phyloP scores from a whole-genome alignment of 2,329 filamentous ascomycete species.

The Sporothrix euskadiensis region DNA sequence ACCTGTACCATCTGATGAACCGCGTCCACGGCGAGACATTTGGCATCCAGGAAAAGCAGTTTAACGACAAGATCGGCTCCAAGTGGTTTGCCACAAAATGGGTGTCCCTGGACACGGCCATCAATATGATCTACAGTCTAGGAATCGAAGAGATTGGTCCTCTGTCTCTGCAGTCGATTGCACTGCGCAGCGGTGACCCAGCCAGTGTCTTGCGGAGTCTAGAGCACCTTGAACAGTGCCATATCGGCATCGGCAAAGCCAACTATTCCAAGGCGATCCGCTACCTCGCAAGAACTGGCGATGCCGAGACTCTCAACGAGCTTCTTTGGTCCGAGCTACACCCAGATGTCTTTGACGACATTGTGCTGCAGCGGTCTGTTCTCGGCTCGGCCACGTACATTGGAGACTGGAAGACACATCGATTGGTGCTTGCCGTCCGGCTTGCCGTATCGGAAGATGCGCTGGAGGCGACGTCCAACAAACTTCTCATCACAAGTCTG shows the following conservation, averaged over 20 bases:
- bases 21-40: slow-evolving; percentile 45
- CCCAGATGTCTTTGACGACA: slow-evolving; percentile 57
- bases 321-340: slow-evolving; percentile 55
- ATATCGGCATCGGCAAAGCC: slow-evolving; percentile 62
- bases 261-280: slow-evolving; percentile 66
- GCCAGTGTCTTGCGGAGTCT: slow-evolving; percentile 61
- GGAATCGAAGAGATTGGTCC: slow-evolving; percentile 73
- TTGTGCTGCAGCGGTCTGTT: slow-evolving; percentile 45
- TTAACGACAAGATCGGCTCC: slow-evolving; percentile 72
- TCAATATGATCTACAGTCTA: slow-evolving; percentile 68
- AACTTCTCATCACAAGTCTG: slow-evolving; percentile 39
- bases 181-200: slow-evolving; percentile 60
- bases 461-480: slow-evolving; percentile 39
- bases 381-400: slow-evolving; percentile 40
- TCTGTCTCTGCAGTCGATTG: slow-evolving; percentile 74
- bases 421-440: slow-evolving; percentile 50
- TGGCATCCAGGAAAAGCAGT: slow-evolving; percentile 48
- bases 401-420: slow-evolving; percentile 46
- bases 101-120: slow-evolving; percentile 69
- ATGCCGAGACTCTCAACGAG: slow-evolving; percentile 51
- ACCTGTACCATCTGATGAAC: slow-evolving; percentile 34
- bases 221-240: slow-evolving; percentile 58
- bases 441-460: slow-evolving; percentile 39
- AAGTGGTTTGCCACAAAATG: slow-evolving; percentile 74
- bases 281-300: slow-evolving; percentile 60